These are phyloP conservation scores for Atkinsonella hypoxylon DNA, from an alignment of 2,329 filamentous ascomycete species.

Conservation along the genomic window DNA sequence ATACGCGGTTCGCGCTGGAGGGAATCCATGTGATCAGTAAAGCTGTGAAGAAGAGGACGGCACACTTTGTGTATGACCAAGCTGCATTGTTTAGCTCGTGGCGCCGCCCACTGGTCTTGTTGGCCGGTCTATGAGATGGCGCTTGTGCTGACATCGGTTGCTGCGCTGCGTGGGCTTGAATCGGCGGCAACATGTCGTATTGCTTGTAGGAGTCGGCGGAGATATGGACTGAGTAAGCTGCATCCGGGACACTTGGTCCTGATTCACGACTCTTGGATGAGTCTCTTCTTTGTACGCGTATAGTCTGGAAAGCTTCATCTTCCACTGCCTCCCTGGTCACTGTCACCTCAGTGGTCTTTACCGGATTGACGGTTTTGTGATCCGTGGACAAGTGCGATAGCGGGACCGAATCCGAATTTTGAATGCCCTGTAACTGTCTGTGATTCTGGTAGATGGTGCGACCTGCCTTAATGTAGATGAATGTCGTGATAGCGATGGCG, in stretches of 20 bases:
- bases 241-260: neutral
- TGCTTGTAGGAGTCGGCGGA: neutral
- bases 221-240: neutral
- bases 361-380: constrained; percentile 35
- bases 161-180: neutral
- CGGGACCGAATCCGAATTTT: neutral
- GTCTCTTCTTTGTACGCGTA: neutral
- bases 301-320: neutral
- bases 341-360: constrained; percentile 47
- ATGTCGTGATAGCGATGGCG: neutral
- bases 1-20: constrained; percentile 65
- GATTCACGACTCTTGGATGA: neutral
- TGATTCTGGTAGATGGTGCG: neutral
- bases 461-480: neutral
- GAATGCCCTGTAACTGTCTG: neutral
- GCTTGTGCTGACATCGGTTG: neutral
- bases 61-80: constrained; percentile 57
- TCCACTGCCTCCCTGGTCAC: neutral
- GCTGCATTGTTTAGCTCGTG: constrained; percentile 42
- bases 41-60: constrained; percentile 57
- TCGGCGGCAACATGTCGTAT: neutral
- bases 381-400: constrained; percentile 24
- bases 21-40: constrained; percentile 64
- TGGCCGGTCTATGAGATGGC: neutral
- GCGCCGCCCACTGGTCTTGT: neutral